These are phyloP conservation scores for Grosmannia huntii DNA, from an alignment of 2,329 filamentous ascomycete species.

Conservation along the genomic window DNA sequence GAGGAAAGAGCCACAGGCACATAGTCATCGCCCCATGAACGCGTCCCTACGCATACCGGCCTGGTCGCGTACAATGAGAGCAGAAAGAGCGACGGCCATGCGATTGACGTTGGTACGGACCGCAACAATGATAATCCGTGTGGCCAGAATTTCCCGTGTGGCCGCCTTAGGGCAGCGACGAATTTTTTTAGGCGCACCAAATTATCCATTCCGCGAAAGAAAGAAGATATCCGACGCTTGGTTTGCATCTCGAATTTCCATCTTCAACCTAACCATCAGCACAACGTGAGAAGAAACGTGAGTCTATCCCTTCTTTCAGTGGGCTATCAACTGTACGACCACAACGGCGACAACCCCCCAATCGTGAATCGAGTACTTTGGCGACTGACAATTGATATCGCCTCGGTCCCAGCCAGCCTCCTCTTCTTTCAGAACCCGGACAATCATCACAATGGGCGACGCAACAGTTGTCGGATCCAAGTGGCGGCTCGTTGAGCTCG, in stretches of 20 bases:
- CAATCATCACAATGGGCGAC: constrained; percentile 60
- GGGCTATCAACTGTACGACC: not conserved
- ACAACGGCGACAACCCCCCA: not conserved
- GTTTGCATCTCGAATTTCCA: constrained; percentile 6
- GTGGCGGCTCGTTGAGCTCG: constrained; percentile 97
- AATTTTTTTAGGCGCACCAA: constrained; percentile 14
- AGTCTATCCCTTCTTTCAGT: constrained; percentile 1
- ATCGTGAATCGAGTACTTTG: not conserved
- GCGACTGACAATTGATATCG: not conserved
- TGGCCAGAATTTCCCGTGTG: constrained; percentile 5
- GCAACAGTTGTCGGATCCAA: constrained; percentile 68
- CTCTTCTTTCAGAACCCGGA: constrained; percentile 2
- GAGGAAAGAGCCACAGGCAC: not conserved
- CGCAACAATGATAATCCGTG: constrained; percentile 11
- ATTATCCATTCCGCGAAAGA: constrained; percentile 5
- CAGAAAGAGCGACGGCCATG: not conserved
- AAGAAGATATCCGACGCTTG: constrained; percentile 9
- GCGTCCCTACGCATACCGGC: not conserved
- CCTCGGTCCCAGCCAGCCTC: not conserved
- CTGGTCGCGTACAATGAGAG: not conserved
- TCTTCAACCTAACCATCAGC: constrained; percentile 10
- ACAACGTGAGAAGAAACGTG: constrained; percentile 10
- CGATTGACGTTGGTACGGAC: not conserved
- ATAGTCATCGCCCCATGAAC: not conserved
- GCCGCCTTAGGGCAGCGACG: constrained; percentile 10